Conservation (phyloP, 1,139 yeast species). For the Blastobotrys indianensis region DNA sequence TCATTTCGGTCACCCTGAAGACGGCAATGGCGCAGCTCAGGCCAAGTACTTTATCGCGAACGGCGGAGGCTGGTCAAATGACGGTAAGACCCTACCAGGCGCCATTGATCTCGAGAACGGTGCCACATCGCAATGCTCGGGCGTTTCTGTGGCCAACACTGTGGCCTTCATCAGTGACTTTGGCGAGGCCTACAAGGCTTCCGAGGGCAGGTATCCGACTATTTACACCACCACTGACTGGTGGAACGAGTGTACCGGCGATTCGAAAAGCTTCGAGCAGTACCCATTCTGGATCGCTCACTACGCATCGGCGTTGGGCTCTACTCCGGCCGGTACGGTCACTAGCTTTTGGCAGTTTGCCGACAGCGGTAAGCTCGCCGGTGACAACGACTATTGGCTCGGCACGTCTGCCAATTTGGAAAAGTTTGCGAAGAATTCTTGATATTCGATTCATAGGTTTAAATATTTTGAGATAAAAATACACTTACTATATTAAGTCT, state of each 20-base stretch:
- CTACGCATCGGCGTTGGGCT: slow-evolving; percentile 5
- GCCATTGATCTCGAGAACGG: slow-evolving; percentile 10
- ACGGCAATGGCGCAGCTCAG: slow-evolving; percentile 6
- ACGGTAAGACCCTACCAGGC: slow-evolving; percentile 13
- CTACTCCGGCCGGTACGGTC: slow-evolving; percentile 4
- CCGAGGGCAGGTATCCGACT: slow-evolving; percentile 10
- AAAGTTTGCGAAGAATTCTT: slow-evolving; percentile 6
- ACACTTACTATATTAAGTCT: too few species aligned
- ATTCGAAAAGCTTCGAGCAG: slow-evolving; percentile 7
- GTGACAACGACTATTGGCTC: slow-evolving; percentile 11
- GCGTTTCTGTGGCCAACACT: slow-evolving; percentile 2
- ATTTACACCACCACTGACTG: slow-evolving; percentile 11
- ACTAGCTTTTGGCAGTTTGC: slow-evolving; percentile 10
- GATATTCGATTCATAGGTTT: too few species aligned
- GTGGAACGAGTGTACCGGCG: slow-evolving; percentile 12
- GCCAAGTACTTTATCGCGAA: slow-evolving; percentile 9
- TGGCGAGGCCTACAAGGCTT: slow-evolving; percentile 8
- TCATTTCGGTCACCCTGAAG: slow-evolving; percentile 11
- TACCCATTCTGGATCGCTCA: slow-evolving; percentile 12
- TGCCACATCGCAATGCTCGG: slow-evolving; percentile 7
- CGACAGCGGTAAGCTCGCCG: slow-evolving; percentile 9
- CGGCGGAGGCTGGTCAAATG: slow-evolving; percentile 12
- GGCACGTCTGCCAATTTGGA: slow-evolving; percentile 6
- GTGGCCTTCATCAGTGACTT: slow-evolving; percentile 9
- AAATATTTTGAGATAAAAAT: too few species aligned